Percentiles rank a stretch among this genome's conserved stretches.
Conservation (phyloP, 2,329 filamentous ascomycete species). For the Paecilomyces sp. region DNA sequence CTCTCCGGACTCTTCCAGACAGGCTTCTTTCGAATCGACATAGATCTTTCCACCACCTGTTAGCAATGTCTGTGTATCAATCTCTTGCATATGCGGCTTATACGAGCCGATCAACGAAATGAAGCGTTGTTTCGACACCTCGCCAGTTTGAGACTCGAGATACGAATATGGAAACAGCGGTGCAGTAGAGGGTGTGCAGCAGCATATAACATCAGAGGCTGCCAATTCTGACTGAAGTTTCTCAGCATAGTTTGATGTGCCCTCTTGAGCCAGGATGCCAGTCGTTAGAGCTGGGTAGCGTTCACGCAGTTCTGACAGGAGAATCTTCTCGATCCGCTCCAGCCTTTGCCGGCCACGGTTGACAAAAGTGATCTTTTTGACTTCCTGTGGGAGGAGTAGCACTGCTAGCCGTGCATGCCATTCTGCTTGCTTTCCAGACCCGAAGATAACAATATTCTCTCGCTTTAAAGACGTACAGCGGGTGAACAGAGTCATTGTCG, state of each 20-base stretch:
- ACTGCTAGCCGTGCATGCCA: conserved; percentile 45
- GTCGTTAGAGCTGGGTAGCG: conserved; percentile 30
- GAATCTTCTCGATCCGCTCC: conserved; percentile 28
- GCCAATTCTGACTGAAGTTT: conserved; percentile 21
- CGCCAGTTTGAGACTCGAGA: conserved; percentile 25
- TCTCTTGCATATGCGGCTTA: conserved; percentile 47
- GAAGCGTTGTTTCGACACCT: conserved; percentile 32
- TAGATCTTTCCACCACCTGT: conserved; percentile 59
- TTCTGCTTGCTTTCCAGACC: conserved; percentile 43
- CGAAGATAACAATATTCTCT: conserved; percentile 40
- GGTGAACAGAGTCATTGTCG: conserved; percentile 58
- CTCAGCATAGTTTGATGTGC: conserved; percentile 45
- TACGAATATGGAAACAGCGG: conserved; percentile 36
- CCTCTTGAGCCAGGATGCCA: conserved; percentile 50
- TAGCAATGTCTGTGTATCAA: conserved; percentile 38
- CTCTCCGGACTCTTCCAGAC: conserved; percentile 41
- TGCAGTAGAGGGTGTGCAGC: conserved; percentile 40
- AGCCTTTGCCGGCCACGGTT: conserved; percentile 61
- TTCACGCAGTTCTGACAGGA: conserved; percentile 24
- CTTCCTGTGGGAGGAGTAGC: conserved; percentile 37
- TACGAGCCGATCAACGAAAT: conserved; percentile 49
- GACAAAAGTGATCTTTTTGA: conserved; percentile 66
- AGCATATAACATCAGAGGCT: conserved; percentile 40
- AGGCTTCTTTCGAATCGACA: conserved; percentile 51
- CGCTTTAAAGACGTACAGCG: conserved; percentile 28